A percentile compares a stretch with the other conserved stretches of the same genome.
phyloP scores from a whole-genome alignment of 805 yeast species.

The Kluyveromyces nonfermentans region DNA sequence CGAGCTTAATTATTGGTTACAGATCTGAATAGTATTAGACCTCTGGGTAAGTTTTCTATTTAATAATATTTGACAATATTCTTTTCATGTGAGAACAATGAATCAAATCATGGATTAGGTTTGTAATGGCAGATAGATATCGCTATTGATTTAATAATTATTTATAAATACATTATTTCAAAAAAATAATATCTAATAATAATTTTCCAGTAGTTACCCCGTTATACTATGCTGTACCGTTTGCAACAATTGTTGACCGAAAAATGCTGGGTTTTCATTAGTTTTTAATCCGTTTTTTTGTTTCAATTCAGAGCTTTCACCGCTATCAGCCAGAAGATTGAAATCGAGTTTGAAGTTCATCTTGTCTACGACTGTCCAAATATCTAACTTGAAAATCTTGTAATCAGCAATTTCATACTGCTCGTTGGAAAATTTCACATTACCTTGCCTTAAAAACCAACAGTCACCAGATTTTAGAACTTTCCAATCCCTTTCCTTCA shows the following conservation, averaged over 20 bases:
- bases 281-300: background rate
- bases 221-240: slow-evolving; percentile 21
- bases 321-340: slow-evolving; percentile 9
- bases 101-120: background rate
- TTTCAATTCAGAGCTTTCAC: background rate
- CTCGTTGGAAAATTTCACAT: slow-evolving; percentile 32
- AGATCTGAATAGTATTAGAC: no score
- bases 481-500: slow-evolving; percentile 33
- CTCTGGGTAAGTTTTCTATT: no score
- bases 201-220: background rate
- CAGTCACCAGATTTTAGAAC: slow-evolving; percentile 24
- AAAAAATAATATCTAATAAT: no score
- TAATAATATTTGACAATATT: background rate
- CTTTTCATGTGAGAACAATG: background rate
- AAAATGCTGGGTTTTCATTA: background rate
- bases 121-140: background rate
- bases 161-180: background rate
- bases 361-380: slow-evolving; percentile 37
- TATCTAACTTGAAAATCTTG: slow-evolving; percentile 35
- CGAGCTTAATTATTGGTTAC: no score
- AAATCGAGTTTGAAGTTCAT: slow-evolving; percentile 34
- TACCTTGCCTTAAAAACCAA: slow-evolving; percentile 35
- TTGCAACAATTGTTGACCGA: slow-evolving; percentile 18
- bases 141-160: background rate
- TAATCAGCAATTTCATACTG: slow-evolving; percentile 35